A percentile compares a stretch with the other conserved stretches of the same genome.
These are phyloP conservation scores for Berberis thunbergii DNA, from an alignment of 164 flowering plant species.

Conservation along the genomic window DNA sequence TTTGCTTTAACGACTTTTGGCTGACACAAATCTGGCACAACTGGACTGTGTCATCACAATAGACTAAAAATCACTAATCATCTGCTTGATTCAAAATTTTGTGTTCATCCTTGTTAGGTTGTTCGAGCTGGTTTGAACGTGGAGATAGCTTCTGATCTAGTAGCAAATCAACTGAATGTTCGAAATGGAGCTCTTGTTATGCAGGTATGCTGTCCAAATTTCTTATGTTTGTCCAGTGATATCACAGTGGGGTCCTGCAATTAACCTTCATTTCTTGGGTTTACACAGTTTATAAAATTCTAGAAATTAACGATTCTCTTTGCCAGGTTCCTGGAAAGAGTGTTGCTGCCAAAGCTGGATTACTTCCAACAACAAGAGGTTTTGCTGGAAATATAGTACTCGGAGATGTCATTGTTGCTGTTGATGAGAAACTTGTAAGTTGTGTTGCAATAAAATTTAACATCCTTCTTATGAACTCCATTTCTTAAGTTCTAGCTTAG, in stretches of 20 bases:
- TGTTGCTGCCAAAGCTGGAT: conserved; percentile 75
- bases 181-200: conserved; percentile 85
- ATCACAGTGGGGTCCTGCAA: too few species aligned
- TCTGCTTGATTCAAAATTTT: background rate
- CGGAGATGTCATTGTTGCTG: conserved; percentile 76
- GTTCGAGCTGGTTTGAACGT: conserved; percentile 76
- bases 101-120: conserved; percentile 34
- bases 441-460: background rate
- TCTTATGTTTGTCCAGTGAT: background rate
- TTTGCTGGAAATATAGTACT: conserved; percentile 85
- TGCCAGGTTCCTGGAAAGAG: conserved; percentile 69
- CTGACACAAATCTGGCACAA: too few species aligned
- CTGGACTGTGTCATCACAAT: background rate
- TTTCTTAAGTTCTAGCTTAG: background rate
- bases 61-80: background rate
- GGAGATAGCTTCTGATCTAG: conserved; percentile 76
- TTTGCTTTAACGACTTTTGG: too few species aligned
- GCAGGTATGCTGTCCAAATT: conserved; percentile 36
- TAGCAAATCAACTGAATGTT: conserved; percentile 88
- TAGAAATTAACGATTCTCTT: background rate
- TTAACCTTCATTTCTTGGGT: too few species aligned
- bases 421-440: conserved; percentile 69
- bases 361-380: conserved; percentile 75
- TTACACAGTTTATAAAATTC: too few species aligned
- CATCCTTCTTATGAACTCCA: background rate